Base-by-base conservation (phyloP, 495 filamentous ascomycete genomes). In the Pyronema domesticum region DNA sequence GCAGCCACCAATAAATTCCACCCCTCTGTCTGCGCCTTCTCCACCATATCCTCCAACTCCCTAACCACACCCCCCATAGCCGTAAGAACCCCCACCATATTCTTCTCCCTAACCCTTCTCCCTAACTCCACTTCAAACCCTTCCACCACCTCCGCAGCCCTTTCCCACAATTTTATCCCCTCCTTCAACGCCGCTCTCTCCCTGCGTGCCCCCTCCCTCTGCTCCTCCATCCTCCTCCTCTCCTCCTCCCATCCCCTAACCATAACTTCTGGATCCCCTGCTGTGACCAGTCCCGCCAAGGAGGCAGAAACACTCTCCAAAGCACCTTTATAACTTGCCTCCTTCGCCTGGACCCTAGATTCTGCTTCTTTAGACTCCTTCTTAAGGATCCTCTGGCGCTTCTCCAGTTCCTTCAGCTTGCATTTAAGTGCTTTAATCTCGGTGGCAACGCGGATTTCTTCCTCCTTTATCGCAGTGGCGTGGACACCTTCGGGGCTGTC, bases 1-100 rank as follows among this genome's bases (percentile, higher is more conserved):
- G 85, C 88, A 55, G 83, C 89, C 18, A 95, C 77, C 19, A 98
- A 72, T 23, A 96, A 68, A 40, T 85, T 95, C 91, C 91, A 98
- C 6, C 79, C 76, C 53, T 75, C 76, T 3, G 75, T 72, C 52
- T 82, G 73, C 0, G 80, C 82, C 36, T 74, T 67, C 13, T 75
- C 72, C n/a, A 82, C 62, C 6, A 72, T 74, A 37, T 73, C 68
- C 51, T 82, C 77, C n/a, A 95, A 64, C 9, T 74, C 72, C 3
- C 56, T 49, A 39, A 82, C 73, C 6, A 68, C 61, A 14, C 67
- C 59, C 18, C 71, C 68, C 1, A 61, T 63, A 4, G 44, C 19
- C 11, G 40, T 39, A 33, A 33, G 36, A 30, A 30, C 1, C 11
- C 54, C 10, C 74, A 72, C 3, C 57, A 47, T 39, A 83, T 74